A percentile compares a stretch with the other conserved stretches of the same genome.
phyloP scores from a whole-genome alignment of 768 basidiomycete species.

The Lactarius vividus region DNA sequence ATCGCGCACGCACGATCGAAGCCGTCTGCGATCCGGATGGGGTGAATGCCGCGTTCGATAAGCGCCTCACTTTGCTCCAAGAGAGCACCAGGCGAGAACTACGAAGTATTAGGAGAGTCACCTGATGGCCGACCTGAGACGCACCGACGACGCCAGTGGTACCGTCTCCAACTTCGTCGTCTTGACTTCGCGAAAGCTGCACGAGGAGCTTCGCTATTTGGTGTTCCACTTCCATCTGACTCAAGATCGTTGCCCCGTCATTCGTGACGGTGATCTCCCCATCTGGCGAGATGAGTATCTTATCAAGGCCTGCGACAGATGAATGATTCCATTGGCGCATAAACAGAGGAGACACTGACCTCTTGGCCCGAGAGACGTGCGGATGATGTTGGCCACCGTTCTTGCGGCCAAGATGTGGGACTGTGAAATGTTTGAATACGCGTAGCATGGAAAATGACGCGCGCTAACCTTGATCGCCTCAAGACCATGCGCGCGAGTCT shows the following conservation, averaged over 20 bases:
- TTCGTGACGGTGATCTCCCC: conserved; percentile 99
- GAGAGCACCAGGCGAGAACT: conserved; percentile 95
- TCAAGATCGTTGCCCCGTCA: conserved; percentile 96
- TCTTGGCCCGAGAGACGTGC: conserved; percentile 92
- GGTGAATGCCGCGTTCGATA: conserved; percentile 99
- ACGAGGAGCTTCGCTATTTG: conserved; percentile 98
- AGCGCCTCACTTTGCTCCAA: conserved; percentile 91
- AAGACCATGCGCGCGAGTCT: conserved; percentile 87
- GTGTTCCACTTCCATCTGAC: conserved; percentile 99
- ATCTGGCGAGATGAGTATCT: conserved; percentile 93
- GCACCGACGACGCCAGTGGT: conserved; percentile 98
- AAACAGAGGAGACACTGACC: conserved; percentile 45
- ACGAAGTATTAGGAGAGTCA: background rate
- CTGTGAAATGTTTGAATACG: conserved; percentile 38
- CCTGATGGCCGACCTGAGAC: conserved; percentile 35
- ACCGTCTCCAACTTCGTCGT: conserved; percentile 99
- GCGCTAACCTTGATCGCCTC: conserved; percentile 90
- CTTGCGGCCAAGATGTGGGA: conserved; percentile 95
- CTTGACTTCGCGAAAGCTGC: conserved; percentile 95
- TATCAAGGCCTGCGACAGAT: conserved; percentile 71
- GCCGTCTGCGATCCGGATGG: conserved; percentile 98
- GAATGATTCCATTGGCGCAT: background rate
- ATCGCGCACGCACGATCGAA: conserved; percentile 93
- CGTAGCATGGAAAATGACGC: conserved; percentile 8
- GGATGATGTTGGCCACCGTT: conserved; percentile 91